phyloP scores from a whole-genome alignment of 352 stramenopile species.

The Globisporangium spiculum region DNA sequence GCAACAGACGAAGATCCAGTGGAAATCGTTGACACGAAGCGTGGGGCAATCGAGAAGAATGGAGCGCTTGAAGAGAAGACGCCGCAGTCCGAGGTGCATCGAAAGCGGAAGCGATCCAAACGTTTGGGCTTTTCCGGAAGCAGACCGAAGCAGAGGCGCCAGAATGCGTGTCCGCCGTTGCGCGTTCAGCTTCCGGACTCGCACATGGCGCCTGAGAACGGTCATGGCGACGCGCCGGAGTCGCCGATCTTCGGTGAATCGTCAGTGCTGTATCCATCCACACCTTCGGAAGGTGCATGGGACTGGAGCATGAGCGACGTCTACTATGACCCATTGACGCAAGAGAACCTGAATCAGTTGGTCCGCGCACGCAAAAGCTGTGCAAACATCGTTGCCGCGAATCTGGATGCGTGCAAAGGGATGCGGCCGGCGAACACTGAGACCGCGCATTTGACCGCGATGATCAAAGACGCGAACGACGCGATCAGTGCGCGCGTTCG shows the following conservation, averaged over 20 bases:
- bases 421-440: slow-evolving; percentile 23
- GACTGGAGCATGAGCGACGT: slow-evolving; percentile 56
- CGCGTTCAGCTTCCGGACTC: slow-evolving; percentile 29
- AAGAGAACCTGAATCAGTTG: slow-evolving; percentile 58
- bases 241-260: slow-evolving; percentile 45
- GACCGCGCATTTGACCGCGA: slow-evolving; percentile 37
- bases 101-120: slow-evolving; percentile 48
- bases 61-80: not conserved
- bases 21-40: not conserved
- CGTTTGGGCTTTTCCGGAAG: slow-evolving; percentile 33
- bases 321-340: slow-evolving; percentile 52
- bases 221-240: slow-evolving; percentile 20
- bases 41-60: not conserved
- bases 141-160: slow-evolving; percentile 18
- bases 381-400: slow-evolving; percentile 52
- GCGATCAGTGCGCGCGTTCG: slow-evolving; percentile 24
- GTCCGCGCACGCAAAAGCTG: slow-evolving; percentile 44
- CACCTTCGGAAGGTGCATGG: slow-evolving; percentile 39
- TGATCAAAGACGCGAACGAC: slow-evolving; percentile 43
- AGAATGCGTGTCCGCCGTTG: slow-evolving; percentile 13
- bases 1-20: not conserved
- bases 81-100: slow-evolving; percentile 4
- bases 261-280: slow-evolving; percentile 40
- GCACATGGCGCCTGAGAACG: slow-evolving; percentile 20
- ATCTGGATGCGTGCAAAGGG: slow-evolving; percentile 24